These are phyloP conservation scores for Russula sp. DNA, from an alignment of 768 basidiomycete genomes.

Conservation along the genomic window DNA sequence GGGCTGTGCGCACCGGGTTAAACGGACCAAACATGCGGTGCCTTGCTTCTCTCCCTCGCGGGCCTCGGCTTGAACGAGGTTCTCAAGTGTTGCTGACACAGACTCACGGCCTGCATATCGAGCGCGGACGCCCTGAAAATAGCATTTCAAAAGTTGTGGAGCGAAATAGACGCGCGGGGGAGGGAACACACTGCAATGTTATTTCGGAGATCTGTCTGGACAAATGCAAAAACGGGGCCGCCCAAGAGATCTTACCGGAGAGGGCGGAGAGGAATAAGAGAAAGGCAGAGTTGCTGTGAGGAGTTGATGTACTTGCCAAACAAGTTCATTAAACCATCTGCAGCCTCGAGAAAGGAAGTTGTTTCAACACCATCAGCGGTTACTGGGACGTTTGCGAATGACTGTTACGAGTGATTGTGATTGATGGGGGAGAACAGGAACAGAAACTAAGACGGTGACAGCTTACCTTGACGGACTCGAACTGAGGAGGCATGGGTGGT, in stretches of 20 bases:
- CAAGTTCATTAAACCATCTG: constrained; percentile 74
- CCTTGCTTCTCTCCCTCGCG: constrained; percentile 41
- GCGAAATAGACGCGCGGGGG: neutral
- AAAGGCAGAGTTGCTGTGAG: neutral
- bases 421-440: constrained; percentile 5
- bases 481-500: constrained; percentile 48
- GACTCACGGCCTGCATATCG: constrained; percentile 42
- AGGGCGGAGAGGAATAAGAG: neutral
- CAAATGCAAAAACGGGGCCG: constrained; percentile 63
- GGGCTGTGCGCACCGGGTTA: constrained; percentile 48
- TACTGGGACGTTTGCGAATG: constrained; percentile 78
- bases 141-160: neutral
- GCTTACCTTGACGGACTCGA: constrained; percentile 61
- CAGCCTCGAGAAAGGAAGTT: constrained; percentile 72
- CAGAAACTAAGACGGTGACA: neutral
- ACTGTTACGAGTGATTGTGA: constrained; percentile 41
- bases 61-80: constrained; percentile 48
- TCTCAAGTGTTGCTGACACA: constrained; percentile 52
- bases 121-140: constrained; percentile 55
- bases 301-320: constrained; percentile 46
- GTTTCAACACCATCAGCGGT: constrained; percentile 78
- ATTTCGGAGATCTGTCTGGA: constrained; percentile 61
- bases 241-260: constrained; percentile 53
- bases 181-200: constrained; percentile 55
- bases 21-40: constrained; percentile 57